A percentile compares a stretch with the other conserved stretches of the same genome.
Evolutionary conservation across 768 basidiomycete species (phyloP).

Genomic region (Amanita pallidorosea): DNA sequence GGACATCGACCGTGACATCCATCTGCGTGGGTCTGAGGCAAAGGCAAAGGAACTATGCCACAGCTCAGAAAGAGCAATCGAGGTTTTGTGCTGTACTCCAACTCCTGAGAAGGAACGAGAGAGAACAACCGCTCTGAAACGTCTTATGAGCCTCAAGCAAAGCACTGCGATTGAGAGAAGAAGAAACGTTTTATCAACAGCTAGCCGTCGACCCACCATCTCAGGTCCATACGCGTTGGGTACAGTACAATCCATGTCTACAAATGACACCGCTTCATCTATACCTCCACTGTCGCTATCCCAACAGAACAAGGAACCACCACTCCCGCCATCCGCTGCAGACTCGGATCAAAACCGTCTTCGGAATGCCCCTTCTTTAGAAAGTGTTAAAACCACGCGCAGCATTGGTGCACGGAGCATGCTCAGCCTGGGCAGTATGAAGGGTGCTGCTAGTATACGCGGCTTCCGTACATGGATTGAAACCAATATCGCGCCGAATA

Average conservation of each 20-base stretch:
- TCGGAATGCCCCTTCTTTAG: conserved; percentile 23
- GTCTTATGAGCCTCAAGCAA: conserved; percentile 22
- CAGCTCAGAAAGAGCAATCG: conserved; percentile 12
- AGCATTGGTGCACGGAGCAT: conserved; percentile 31
- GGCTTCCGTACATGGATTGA: conserved; percentile 31
- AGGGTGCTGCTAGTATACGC: conserved; percentile 27
- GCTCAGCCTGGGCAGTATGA: conserved; percentile 30
- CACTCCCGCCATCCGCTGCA: conserved; percentile 7
- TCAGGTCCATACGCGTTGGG: conserved; percentile 38
- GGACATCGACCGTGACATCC: conserved; percentile 21
- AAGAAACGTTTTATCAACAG: background rate
- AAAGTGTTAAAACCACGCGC: conserved; percentile 33
- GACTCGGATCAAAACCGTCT: conserved; percentile 3
- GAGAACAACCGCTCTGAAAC: conserved; percentile 20
- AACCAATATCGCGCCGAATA: conserved; percentile 11
- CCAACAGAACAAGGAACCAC: background rate
- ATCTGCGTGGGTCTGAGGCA: background rate
- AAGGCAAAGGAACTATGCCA: conserved; percentile 4
- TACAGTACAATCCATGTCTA: conserved; percentile 9
- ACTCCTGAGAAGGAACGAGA: conserved; percentile 16
- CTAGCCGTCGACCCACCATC: conserved; percentile 22
- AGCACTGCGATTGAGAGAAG: conserved; percentile 7
- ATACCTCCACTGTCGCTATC: conserved; percentile 10
- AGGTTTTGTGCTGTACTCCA: conserved; percentile 14
- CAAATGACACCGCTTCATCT: conserved; percentile 7